phyloP scores from a whole-genome alignment of 2,329 filamentous ascomycete species.

The Teratosphaeria destructans region DNA sequence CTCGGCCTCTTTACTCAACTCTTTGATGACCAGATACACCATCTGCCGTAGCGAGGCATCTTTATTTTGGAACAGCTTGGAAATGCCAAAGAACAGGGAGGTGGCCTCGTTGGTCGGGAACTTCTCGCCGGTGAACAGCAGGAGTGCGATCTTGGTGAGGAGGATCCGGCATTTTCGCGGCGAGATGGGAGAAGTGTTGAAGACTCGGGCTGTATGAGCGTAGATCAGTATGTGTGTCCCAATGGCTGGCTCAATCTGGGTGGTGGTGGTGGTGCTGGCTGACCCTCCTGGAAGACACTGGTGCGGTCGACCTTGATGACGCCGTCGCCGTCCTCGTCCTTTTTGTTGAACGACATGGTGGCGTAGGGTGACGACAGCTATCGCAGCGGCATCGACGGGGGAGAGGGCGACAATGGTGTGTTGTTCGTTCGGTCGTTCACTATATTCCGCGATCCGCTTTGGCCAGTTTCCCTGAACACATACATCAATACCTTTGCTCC shows the following conservation, averaged over 20 bases:
- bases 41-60: conserved; percentile 96
- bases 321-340: conserved; percentile 93
- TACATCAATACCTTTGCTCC: neutral
- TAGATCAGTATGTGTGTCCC: neutral
- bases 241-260: neutral
- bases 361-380: conserved; percentile 2
- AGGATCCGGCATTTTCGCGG: conserved; percentile 95
- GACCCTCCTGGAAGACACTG: conserved; percentile 97
- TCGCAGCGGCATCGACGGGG: conserved; percentile 11
- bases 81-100: conserved; percentile 96
- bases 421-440: neutral
- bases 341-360: conserved; percentile 92
- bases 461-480: neutral
- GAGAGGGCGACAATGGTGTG: conserved; percentile 1
- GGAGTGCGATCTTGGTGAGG: conserved; percentile 90
- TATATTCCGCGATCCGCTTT: neutral
- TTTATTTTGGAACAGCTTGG: conserved; percentile 99
- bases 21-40: conserved; percentile 97
- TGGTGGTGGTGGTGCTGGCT: conserved; percentile 17
- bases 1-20: conserved; percentile 87
- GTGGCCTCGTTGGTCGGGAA: conserved; percentile 97
- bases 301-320: conserved; percentile 97
- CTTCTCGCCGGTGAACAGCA: conserved; percentile 92
- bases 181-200: conserved; percentile 95
- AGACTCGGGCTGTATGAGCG: conserved; percentile 64